Percentiles rank a stretch among this genome's conserved stretches.
Evolutionary conservation across 805 yeast species (phyloP).

Genomic region (Lipomyces kockii): DNA sequence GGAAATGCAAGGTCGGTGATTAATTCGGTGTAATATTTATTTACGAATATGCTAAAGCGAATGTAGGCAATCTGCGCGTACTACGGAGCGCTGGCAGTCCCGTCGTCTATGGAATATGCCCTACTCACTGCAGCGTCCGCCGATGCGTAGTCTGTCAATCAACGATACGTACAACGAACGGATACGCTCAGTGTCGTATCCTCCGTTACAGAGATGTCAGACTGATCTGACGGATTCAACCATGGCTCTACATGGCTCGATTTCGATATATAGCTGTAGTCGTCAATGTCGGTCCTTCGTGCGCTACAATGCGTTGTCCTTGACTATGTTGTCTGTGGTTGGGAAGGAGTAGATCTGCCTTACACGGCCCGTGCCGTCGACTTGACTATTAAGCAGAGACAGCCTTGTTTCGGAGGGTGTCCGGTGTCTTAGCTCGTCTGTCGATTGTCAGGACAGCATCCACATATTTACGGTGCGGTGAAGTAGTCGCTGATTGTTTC

Average conservation of each 20-base stretch:
- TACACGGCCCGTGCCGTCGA: neutral
- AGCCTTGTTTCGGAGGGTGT: too few species aligned
- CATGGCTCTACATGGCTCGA: neutral
- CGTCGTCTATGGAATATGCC: constrained; percentile 11
- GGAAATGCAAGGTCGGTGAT: constrained; percentile 28
- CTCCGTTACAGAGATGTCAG: neutral
- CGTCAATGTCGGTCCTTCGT: neutral
- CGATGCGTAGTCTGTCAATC: neutral
- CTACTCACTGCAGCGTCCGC: neutral
- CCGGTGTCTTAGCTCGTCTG: neutral
- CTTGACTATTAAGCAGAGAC: too few species aligned
- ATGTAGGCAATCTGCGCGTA: constrained; percentile 30
- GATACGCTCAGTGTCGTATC: neutral
- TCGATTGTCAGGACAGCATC: too few species aligned
- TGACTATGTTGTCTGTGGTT: neutral
- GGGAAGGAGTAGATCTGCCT: neutral
- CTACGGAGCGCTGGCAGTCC: constrained; percentile 28
- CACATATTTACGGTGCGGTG: neutral
- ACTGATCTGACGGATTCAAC: neutral
- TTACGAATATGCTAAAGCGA: neutral
- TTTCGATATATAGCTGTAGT: neutral
- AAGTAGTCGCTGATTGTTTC: too few species aligned
- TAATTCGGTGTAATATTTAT: neutral
- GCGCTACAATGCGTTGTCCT: too few species aligned
- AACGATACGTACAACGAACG: neutral